These are phyloP conservation scores for Phialocephala sp. DNA, from an alignment of 2,329 filamentous ascomycete species.

Conservation along the genomic window DNA sequence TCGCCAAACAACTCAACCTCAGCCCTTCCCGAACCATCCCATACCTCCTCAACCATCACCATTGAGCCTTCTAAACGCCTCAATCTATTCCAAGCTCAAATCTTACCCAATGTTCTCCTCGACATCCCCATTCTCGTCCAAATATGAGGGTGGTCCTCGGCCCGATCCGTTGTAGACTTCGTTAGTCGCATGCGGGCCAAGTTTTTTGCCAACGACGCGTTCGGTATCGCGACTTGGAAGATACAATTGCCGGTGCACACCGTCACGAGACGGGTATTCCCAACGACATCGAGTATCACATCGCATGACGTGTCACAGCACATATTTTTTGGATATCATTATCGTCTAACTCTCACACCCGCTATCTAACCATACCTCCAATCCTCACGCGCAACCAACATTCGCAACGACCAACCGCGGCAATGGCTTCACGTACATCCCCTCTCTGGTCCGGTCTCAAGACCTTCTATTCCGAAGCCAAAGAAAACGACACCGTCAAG, in stretches of 20 bases:
- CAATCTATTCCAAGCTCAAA: not conserved
- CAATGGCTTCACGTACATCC: not conserved
- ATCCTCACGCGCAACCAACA: not conserved
- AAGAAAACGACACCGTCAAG: not conserved
- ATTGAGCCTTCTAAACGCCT: not conserved
- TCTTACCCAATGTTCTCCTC: not conserved
- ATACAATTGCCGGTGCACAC: not conserved
- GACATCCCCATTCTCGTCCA: not conserved
- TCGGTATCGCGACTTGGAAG: not conserved
- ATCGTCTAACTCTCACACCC: not conserved
- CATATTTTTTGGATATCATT: not conserved
- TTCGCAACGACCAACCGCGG: not conserved
- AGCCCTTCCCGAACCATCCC: too few species aligned
- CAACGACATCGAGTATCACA: not conserved
- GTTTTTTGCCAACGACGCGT: not conserved
- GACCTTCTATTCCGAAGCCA: not conserved
- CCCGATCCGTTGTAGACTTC: constrained; percentile 9
- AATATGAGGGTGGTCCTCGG: constrained; percentile 13
- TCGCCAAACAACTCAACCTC: too few species aligned
- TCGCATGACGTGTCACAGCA: not conserved
- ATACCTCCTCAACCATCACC: too few species aligned
- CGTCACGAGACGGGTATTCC: not conserved
- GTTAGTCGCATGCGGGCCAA: not conserved
- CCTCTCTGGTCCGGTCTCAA: not conserved
- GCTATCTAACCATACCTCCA: not conserved